Base-by-base conservation (phyloP, 441 rosid genomes). In the Heliophila coronopifolia region DNA sequence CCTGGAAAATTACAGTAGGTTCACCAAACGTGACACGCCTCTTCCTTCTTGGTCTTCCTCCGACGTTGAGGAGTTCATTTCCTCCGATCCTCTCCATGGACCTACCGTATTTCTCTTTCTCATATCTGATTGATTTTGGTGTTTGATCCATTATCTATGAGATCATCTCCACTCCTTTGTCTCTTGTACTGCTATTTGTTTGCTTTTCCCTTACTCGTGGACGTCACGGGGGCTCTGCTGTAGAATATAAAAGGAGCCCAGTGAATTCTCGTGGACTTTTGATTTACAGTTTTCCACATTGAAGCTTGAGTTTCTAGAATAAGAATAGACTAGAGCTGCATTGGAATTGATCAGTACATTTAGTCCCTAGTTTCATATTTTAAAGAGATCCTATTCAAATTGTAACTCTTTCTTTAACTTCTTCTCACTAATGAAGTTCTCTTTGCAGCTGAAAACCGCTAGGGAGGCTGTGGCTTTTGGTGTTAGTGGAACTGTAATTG, bases 51-150 rank as follows among this genome's bases (percentile, higher is more conserved):
- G 96, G 96, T 84, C 95, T 20, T 51, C 72, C 54, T 71, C 95
- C 30, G 98, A 91, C 51, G 88, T 91, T 19, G 74, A 80, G 0
- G 79, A 79, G 2, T 90, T 90, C 77, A 82, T 90, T 8, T 87
- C 90, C 44, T 73, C 94, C 25, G 98, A 91, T 79, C 82, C 91
- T 9, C 59, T 72, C 24, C 76, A 87, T 56, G 98, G 98, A 63
- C 84, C 95, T 62, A 31, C 72, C 35, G 98, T 91, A 82, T 65
- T 25, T 6, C 7, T 32, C 19, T 13, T 15, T 6, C 45, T 31
- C 41, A 51, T 39, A 33, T 40, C 13, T 5, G 1, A 0, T 15
- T 11, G 33, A 7, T 34, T 42, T 55, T 28, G 19, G 11, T 11
- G 32, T 54, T 17, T 18, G 14, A 11, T 52, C 7, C 34, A 10